phyloP scores from a whole-genome alignment of 1,284 basidiomycete genomes.

The Phylloboletellus chloephorus region DNA sequence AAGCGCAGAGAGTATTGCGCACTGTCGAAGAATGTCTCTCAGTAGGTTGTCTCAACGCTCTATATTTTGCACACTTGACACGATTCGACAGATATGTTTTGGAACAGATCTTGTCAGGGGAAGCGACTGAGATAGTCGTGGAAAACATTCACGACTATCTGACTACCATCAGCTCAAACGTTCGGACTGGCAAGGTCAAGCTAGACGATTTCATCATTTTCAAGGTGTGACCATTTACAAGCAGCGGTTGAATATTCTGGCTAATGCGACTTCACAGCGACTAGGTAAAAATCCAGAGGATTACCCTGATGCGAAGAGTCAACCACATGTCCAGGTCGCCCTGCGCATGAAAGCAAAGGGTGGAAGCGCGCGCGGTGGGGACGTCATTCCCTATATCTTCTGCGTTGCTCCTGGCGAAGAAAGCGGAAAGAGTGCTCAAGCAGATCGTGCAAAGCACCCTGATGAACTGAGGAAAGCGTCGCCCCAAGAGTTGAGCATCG shows the following conservation, averaged over 20 bases:
- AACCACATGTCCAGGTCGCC: constrained; percentile 97
- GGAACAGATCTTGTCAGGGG: constrained; percentile 88
- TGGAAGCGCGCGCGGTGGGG: constrained; percentile 75
- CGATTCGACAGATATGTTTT: constrained; percentile 65
- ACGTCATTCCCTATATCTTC: constrained; percentile 96
- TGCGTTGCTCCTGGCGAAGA: constrained; percentile 78
- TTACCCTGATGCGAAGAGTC: constrained; percentile 92
- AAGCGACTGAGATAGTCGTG: constrained; percentile 85
- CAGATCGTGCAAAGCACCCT: constrained; percentile 89
- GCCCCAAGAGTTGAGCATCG: constrained; percentile 61
- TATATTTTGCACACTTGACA: neutral
- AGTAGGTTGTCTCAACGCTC: constrained; percentile 48
- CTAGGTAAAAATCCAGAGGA: constrained; percentile 93
- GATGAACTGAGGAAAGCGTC: constrained; percentile 81
- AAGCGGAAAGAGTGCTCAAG: constrained; percentile 72
- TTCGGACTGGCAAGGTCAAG: constrained; percentile 73
- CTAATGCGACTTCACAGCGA: constrained; percentile 46
- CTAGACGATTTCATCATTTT: constrained; percentile 93
- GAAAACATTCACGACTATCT: constrained; percentile 94
- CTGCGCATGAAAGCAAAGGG: constrained; percentile 87
- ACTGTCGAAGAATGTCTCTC: constrained; percentile 88
- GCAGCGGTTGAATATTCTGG: neutral
- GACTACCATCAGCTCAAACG: constrained; percentile 64
- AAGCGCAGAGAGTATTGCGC: constrained; percentile 94
- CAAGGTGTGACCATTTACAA: constrained; percentile 53